These are phyloP conservation scores for Vaccinium vitisidaea DNA, from an alignment of 148 eudicot genomes.

Conservation along the genomic window DNA sequence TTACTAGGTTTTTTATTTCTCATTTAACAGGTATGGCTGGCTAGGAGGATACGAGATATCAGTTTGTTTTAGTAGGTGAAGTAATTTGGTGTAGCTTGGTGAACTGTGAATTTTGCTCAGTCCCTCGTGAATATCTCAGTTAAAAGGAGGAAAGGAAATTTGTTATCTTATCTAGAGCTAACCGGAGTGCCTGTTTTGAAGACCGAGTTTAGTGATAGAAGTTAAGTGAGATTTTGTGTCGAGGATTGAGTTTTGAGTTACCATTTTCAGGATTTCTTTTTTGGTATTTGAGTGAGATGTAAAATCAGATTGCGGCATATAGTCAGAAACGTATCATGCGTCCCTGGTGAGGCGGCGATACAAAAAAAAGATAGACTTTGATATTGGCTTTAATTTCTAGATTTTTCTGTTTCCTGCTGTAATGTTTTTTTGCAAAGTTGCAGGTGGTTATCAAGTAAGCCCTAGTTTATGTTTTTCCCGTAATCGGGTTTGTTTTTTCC, in stretches of 20 bases:
- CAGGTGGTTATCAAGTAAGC: conserved; percentile 15
- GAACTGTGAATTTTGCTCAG: conserved; percentile 24
- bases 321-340: conserved; percentile 34
- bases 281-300: conserved; percentile 43
- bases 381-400: conserved; percentile 12
- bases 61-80: conserved; percentile 19
- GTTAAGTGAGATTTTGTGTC: conserved; percentile 36
- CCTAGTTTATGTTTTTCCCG: not conserved
- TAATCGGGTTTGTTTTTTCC: conserved; percentile 7
- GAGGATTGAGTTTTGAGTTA: conserved; percentile 23
- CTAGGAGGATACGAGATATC: conserved; percentile 27
- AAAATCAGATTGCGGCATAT: conserved; percentile 45
- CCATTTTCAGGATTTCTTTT: conserved; percentile 19
- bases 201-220: conserved; percentile 25
- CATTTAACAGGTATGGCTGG: conserved; percentile 34
- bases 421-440: conserved; percentile 30
- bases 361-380: conserved; percentile 11
- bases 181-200: conserved; percentile 24
- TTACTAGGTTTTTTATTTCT: conserved; percentile 7
- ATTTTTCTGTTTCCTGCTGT: conserved; percentile 30
- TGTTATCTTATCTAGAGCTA: conserved; percentile 18
- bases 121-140: conserved; percentile 17
- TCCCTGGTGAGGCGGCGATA: conserved; percentile 29
- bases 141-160: conserved; percentile 9
- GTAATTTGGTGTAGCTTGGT: conserved; percentile 24